Evolutionary conservation across 495 filamentous ascomycete genomes (phyloP), one percentile per base, ranked within the genome.

Genomic region (Penicillium turbatum): DNA sequence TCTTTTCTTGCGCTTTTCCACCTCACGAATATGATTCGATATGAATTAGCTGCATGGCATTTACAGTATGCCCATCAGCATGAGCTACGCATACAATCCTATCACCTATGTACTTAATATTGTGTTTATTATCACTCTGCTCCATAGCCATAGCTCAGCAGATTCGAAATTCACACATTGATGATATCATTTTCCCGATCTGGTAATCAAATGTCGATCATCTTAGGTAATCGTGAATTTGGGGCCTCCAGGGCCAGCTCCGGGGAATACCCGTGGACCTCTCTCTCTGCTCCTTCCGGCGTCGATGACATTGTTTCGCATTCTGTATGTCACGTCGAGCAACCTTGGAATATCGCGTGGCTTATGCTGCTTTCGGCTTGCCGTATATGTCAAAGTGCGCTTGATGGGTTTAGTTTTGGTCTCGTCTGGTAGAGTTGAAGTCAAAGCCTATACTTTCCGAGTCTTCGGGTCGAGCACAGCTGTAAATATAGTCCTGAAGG

Each of bases 1-100:
- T 59, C 65, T 61, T 47, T 49, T 32, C 13, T 44, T 48, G 35
- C 34, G 42, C 34, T 48, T 40, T 59, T 59, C n/a, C 29, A n/a
- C 15, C 7, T 41, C 16, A 37, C 26, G 49, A 51, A 35, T 43
- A 12, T 24, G 24, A 56, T 30, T 27, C 27, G 26, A 48, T 40
- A 50, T 32, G 56, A 55, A 39, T 21, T 9, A 56, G 53, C 51
- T 57, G 31, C 39, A 47, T n/a, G 45, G 29, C 51, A 39, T 48
- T 43, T 40, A 35, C 24, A 51, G 45, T 13, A 52, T 62, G 51
- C 30, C 45, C 30, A 41, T 35, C 52, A 49, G 60, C 51, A 65
- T 31, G 55, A 66, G 30, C 52, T 21, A 61, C 40, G 54, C 57
- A 59, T 52, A 35, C 19, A 15, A 21, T 8, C 16, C 19, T 24